A percentile compares a stretch with the other conserved stretches of the same genome.
These are phyloP conservation scores for Vachellia collinsii DNA, from an alignment of 306 rosid species.

Conservation along the genomic window DNA sequence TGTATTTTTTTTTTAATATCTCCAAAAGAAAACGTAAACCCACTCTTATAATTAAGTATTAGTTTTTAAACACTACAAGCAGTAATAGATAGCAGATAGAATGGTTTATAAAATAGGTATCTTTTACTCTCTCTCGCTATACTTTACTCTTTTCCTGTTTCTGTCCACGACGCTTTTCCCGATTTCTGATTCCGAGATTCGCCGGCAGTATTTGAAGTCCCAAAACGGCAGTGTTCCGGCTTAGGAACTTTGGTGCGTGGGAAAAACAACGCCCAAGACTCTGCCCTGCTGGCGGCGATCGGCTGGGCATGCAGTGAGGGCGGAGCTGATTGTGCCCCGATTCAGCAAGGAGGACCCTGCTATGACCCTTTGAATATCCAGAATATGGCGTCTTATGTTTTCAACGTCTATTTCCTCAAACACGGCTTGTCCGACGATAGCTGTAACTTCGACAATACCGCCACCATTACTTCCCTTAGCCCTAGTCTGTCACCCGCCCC, in stretches of 20 bases:
- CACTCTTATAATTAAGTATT: too few species aligned
- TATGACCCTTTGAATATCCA: constrained; percentile 66
- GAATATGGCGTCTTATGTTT: constrained; percentile 80
- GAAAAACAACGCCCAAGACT: constrained; percentile 87
- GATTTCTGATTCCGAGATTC: constrained; percentile 26
- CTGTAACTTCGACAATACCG: constrained; percentile 72
- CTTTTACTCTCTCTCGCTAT: constrained; percentile 15
- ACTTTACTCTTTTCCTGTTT: constrained; percentile 24
- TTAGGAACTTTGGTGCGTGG: constrained; percentile 94
- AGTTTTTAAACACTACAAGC: too few species aligned
- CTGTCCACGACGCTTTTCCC: constrained; percentile 35
- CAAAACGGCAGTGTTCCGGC: constrained; percentile 34
- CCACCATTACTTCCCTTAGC: constrained; percentile 76
- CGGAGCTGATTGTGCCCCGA: constrained; percentile 77
- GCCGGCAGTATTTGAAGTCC: constrained; percentile 1
- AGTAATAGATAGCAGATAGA: too few species aligned
- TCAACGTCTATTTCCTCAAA: constrained; percentile 76
- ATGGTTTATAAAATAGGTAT: too few species aligned
- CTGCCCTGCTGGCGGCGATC: constrained; percentile 68
- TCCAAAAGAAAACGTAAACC: too few species aligned
- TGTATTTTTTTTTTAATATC: too few species aligned
- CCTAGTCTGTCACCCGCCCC: constrained; percentile 60
- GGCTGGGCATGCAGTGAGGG: constrained; percentile 93
- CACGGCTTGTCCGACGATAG: constrained; percentile 78
- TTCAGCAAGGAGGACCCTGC: constrained; percentile 83